These are phyloP conservation scores for Cryptococcus hybrid DNA, from an alignment of 1,284 basidiomycete genomes.

Conservation along the genomic window DNA sequence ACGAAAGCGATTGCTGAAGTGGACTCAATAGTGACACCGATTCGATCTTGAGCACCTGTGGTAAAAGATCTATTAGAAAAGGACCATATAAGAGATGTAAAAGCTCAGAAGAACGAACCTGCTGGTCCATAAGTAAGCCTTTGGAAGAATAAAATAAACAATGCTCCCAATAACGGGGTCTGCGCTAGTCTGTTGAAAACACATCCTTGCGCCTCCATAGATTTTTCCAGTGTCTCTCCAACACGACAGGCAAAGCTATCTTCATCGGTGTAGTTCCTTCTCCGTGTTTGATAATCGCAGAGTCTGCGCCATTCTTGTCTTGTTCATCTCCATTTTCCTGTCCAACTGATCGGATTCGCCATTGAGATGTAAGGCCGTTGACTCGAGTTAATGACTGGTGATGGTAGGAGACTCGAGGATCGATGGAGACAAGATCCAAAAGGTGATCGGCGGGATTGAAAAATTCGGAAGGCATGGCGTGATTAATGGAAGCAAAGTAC, in stretches of 20 bases:
- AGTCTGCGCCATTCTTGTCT: background rate
- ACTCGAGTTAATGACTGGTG: slow-evolving; percentile 24
- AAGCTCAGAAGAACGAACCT: slow-evolving; percentile 13
- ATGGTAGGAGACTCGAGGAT: slow-evolving; percentile 30
- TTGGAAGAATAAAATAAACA: slow-evolving; percentile 52
- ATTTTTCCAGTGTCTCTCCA: slow-evolving; percentile 49
- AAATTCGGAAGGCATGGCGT: slow-evolving; percentile 46
- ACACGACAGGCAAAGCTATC: slow-evolving; percentile 47
- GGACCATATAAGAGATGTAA: background rate
- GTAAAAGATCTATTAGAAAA: background rate
- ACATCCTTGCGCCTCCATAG: slow-evolving; percentile 47
- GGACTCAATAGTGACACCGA: slow-evolving; percentile 47
- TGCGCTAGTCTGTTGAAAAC: slow-evolving; percentile 50
- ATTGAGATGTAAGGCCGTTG: slow-evolving; percentile 15
- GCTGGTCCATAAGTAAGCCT: slow-evolving; percentile 44
- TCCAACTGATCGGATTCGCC: slow-evolving; percentile 7
- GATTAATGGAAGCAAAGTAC: slow-evolving; percentile 44
- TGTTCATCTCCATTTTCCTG: slow-evolving; percentile 16
- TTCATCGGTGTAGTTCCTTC: slow-evolving; percentile 41
- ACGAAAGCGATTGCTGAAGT: slow-evolving; percentile 42
- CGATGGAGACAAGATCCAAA: slow-evolving; percentile 50
- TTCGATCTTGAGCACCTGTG: slow-evolving; percentile 50
- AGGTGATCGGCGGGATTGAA: slow-evolving; percentile 52
- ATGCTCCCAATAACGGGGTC: slow-evolving; percentile 42
- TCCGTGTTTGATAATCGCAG: slow-evolving; percentile 8